Percentiles rank a stretch among this genome's conserved stretches.
phyloP scores from a whole-genome alignment of 2,329 filamentous ascomycete genomes.

The Fusarium paranaense region DNA sequence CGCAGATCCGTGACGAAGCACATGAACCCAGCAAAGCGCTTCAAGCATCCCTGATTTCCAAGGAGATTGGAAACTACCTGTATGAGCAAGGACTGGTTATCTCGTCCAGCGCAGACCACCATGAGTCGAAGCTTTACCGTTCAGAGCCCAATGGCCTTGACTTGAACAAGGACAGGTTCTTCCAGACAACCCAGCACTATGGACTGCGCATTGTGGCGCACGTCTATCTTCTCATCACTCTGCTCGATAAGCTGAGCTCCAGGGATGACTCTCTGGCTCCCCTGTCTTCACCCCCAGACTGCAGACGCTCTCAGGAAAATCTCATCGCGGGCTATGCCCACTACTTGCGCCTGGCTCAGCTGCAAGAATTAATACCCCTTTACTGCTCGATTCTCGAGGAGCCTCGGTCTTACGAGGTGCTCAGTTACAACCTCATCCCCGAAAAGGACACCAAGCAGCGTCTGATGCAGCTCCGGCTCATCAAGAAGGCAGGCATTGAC shows the following conservation, averaged over 20 bases:
- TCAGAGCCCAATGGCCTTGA: conserved; percentile 44
- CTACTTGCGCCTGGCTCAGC: conserved; percentile 76
- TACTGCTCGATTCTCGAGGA: conserved; percentile 85
- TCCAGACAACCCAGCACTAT: conserved; percentile 69
- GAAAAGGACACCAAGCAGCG: conserved; percentile 75
- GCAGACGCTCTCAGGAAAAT: conserved; percentile 72
- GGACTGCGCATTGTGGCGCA: conserved; percentile 78
- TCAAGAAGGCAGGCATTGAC: conserved; percentile 80
- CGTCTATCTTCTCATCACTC: conserved; percentile 71
- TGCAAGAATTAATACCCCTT: conserved; percentile 84
- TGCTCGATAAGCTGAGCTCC: conserved; percentile 70
- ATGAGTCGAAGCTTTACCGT: conserved; percentile 45
- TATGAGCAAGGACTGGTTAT: conserved; percentile 66
- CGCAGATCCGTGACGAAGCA: conserved; percentile 68
- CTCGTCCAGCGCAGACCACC: conserved; percentile 40
- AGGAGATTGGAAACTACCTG: conserved; percentile 68
- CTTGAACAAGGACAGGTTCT: conserved; percentile 60
- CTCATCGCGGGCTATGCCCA: conserved; percentile 86
- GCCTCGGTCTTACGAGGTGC: conserved; percentile 73
- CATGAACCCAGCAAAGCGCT: conserved; percentile 77
- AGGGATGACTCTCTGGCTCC: conserved; percentile 26
- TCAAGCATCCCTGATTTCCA: conserved; percentile 79
- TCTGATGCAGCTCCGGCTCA: conserved; percentile 76
- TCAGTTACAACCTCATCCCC: conserved; percentile 82
- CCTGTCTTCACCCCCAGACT: conserved; percentile 30